Conservation (phyloP, 2,329 filamentous ascomycete species). For the Colletotrichum sp. region DNA sequence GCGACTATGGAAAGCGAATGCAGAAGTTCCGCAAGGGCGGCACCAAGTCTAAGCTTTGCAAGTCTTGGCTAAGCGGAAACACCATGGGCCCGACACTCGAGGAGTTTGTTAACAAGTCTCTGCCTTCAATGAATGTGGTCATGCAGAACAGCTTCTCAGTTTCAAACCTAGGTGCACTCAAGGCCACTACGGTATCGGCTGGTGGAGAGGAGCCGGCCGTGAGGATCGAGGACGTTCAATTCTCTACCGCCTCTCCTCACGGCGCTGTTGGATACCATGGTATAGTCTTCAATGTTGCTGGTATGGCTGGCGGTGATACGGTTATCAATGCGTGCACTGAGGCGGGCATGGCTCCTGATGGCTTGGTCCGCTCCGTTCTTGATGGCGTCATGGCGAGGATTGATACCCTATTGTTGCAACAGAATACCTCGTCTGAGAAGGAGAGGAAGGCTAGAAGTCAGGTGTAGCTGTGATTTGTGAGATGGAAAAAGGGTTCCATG, state of each 20-base stretch:
- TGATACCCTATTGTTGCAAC: not conserved
- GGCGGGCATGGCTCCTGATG: conserved; percentile 12
- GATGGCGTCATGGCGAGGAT: conserved; percentile 8
- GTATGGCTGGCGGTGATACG: conserved; percentile 2
- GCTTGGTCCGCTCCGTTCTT: not conserved
- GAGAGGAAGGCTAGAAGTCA: not conserved
- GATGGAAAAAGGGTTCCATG: not conserved
- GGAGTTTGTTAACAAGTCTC: conserved; percentile 8
- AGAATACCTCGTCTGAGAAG: not conserved
- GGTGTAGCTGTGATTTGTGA: rapidly evolving
- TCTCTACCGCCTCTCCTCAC: conserved; percentile 9
- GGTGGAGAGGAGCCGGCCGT: not conserved
- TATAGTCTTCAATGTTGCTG: conserved; percentile 12
- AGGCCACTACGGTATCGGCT: not conserved
- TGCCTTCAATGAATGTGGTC: not conserved
- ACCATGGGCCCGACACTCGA: conserved; percentile 26
- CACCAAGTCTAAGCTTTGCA: not conserved
- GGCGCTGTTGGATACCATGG: conserved; percentile 14
- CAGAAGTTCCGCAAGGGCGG: not conserved
- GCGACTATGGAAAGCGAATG: conserved; percentile 2
- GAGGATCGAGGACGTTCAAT: conserved; percentile 20
- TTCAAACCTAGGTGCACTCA: conserved; percentile 21
- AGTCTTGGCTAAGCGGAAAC: conserved; percentile 19
- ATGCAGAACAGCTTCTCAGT: conserved; percentile 15
- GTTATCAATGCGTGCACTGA: conserved; percentile 18